Base-by-base conservation (phyloP, 1,284 basidiomycete species). In the Rhodotorula sp. region DNA sequence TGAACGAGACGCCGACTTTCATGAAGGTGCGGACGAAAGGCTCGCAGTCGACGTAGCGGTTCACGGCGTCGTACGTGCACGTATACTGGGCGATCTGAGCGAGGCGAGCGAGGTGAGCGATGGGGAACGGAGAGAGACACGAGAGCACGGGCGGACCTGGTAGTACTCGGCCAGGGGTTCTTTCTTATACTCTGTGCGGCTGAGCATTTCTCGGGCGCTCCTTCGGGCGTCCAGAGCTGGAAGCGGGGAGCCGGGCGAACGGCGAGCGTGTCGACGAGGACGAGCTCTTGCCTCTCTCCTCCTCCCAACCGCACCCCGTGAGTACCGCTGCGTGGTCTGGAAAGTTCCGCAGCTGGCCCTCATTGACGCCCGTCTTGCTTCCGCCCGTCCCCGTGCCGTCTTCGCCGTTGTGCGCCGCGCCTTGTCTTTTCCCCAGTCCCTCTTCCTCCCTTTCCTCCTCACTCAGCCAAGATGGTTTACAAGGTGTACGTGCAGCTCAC, bases 21-120 rank as follows among this genome's bases (percentile, higher is more conserved):
- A 76, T n/a, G 29, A 76, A 76, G 15, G 69, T 71, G 21, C 74
- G 53, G 25, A 73, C 72, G 55, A 73, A 73, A 5, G 71, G 71
- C 25, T 65, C 48, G 58, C 74, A 76, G 1, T 58, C 29, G 22
- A 76, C 67, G 10, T 50, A 32, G 1, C 69, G 53, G 12, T 62
- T 34, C 6, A 48, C 41, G 1, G 60, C 53, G 51, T 76, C 56
- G 67, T 58, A 74, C 4, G 37, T 39, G 65, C 74, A 76, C 10
- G 61, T 62, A 59, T 66, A 73, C 59, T 76, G 74, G 1, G 64
- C 62, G n/a, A 70, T 63, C 72, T 71, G 64, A 15, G 17, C 36
- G 3, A 36, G 21, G 48, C 39, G 15, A 54, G n/a, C 22, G 25
- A 53, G 50, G 27, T 27, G 48, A 22, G 57, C 44, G 44, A 44